These are phyloP conservation scores for Diplodia intermedia DNA, from an alignment of 2,329 filamentous ascomycete genomes.

Conservation along the genomic window DNA sequence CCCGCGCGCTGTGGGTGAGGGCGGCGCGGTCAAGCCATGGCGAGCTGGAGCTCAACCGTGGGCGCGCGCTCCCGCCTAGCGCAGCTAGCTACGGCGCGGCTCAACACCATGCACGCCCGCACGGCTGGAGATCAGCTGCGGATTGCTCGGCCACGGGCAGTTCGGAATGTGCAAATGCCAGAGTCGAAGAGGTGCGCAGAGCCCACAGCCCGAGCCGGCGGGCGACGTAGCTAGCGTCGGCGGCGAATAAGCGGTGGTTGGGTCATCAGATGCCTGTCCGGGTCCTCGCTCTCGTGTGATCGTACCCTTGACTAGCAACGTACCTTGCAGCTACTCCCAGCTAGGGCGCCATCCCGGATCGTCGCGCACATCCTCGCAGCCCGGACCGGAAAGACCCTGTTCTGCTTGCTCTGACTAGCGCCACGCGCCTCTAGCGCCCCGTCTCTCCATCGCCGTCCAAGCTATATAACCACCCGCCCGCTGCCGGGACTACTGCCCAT, in stretches of 20 bases:
- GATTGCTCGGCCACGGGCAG: not conserved
- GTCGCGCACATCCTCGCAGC: slow-evolving; percentile 12
- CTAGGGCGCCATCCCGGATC: slow-evolving; percentile 13
- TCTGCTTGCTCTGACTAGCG: not conserved
- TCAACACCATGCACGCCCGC: slow-evolving; percentile 1
- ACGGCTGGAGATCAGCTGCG: not conserved
- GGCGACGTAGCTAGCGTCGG: not conserved
- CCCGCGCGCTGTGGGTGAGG: not conserved
- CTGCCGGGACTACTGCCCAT: not conserved
- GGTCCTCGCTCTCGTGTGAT: slow-evolving; percentile 10
- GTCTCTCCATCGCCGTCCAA: not conserved
- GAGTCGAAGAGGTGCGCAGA: too few relatives aligned
- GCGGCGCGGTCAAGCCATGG: not conserved
- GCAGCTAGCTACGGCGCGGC: not conserved
- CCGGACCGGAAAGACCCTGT: not conserved
- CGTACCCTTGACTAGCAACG: slow-evolving; percentile 1
- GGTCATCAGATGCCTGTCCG: slow-evolving; percentile 12
- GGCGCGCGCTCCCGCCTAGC: not conserved
- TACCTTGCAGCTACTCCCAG: slow-evolving; percentile 20
- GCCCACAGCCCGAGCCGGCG: not conserved
- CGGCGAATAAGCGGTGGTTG: slow-evolving; percentile 4
- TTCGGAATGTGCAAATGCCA: not conserved
- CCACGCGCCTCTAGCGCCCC: not conserved
- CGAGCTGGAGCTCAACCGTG: slow-evolving; percentile 4
- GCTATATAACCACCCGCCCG: slow-evolving; percentile 6